Evolutionary conservation across 2,329 filamentous ascomycete species (phyloP).

Genomic region (Sporothrix protearum): DNA sequence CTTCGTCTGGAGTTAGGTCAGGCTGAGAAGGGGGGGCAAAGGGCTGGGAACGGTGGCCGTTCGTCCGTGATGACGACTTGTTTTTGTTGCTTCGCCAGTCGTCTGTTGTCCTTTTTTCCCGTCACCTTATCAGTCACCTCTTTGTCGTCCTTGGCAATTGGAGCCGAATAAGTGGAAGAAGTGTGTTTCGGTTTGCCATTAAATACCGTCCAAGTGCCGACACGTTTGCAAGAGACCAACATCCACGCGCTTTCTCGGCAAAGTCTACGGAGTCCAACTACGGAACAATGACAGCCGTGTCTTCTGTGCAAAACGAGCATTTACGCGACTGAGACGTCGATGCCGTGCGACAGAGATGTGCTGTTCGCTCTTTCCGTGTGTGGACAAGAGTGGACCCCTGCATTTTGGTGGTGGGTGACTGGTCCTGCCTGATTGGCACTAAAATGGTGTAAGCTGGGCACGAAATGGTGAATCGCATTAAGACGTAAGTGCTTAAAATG

Average conservation of each 20-base stretch:
- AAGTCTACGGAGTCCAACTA: not conserved
- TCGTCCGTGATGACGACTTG: not conserved
- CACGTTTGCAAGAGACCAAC: not conserved
- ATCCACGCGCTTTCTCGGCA: not conserved
- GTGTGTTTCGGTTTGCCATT: not conserved
- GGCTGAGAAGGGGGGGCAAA: not conserved
- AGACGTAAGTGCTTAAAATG: not conserved
- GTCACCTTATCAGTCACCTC: not conserved
- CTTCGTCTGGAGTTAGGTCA: not conserved
- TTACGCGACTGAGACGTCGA: not conserved
- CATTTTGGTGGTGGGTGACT: not conserved
- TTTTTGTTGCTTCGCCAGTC: not conserved
- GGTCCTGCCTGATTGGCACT: not conserved
- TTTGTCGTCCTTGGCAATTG: too few species aligned
- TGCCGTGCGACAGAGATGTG: not conserved
- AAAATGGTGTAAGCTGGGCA: constrained; percentile 10
- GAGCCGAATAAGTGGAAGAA: not conserved
- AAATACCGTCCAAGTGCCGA: not conserved
- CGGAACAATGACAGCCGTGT: not conserved
- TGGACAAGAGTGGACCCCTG: not conserved
- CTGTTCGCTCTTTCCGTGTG: not conserved
- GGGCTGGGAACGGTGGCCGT: not conserved
- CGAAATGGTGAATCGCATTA: not conserved
- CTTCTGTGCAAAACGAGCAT: not conserved
- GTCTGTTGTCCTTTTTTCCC: not conserved